Evolutionary conservation across 345 rosid species (phyloP).

Genomic region (Nasturtium officinale): DNA sequence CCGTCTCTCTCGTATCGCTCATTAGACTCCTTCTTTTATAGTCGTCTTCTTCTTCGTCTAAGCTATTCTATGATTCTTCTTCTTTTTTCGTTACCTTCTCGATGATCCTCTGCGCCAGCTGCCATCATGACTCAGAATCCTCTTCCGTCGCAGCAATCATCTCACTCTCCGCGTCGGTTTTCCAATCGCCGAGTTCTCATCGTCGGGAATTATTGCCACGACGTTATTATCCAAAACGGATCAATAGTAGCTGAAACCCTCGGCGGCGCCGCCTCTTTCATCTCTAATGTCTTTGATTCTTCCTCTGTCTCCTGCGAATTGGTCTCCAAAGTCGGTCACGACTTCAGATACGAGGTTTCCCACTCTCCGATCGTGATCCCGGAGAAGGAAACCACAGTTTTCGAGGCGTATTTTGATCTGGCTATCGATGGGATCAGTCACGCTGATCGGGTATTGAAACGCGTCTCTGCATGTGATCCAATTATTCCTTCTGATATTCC

Average conservation of each 20-base stretch:
- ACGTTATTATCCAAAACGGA: slow-evolving; percentile 66
- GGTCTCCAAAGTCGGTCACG: slow-evolving; percentile 73
- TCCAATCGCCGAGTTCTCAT: slow-evolving; percentile 57
- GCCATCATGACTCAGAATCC: slow-evolving; percentile 35
- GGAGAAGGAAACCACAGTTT: slow-evolving; percentile 62
- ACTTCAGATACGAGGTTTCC: slow-evolving; percentile 62
- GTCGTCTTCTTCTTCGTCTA: not conserved
- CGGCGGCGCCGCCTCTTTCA: slow-evolving; percentile 96
- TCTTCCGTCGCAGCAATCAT: slow-evolving; percentile 27
- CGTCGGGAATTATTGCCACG: slow-evolving; percentile 95
- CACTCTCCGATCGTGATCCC: slow-evolving; percentile 51
- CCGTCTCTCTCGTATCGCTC: not conserved
- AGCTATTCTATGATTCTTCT: slow-evolving; percentile 6
- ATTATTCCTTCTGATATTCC: slow-evolving; percentile 76
- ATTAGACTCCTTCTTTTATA: not conserved
- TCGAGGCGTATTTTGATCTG: slow-evolving; percentile 77
- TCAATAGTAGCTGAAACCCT: slow-evolving; percentile 70
- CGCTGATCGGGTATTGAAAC: slow-evolving; percentile 70
- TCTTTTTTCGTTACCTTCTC: slow-evolving; percentile 10
- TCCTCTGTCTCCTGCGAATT: slow-evolving; percentile 56
- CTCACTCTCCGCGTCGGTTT: slow-evolving; percentile 27
- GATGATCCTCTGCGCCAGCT: slow-evolving; percentile 38
- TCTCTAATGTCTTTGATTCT: slow-evolving; percentile 63
- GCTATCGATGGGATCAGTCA: slow-evolving; percentile 43
- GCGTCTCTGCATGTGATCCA: slow-evolving; percentile 72